phyloP scores from a whole-genome alignment of 2,329 filamentous ascomycete species.

The Aspergillus novoparasiticus region DNA sequence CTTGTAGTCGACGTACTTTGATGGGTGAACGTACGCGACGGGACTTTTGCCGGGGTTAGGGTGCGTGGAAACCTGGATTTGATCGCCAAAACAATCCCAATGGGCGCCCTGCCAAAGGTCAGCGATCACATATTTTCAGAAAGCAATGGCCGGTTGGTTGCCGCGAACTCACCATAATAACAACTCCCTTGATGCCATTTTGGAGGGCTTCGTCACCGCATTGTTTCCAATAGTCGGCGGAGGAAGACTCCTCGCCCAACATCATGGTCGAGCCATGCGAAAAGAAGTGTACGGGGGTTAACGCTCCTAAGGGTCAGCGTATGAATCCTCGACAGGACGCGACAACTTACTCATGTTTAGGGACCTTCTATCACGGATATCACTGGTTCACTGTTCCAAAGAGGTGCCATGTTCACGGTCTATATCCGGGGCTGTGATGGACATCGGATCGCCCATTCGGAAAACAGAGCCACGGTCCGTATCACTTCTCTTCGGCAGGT shows the following conservation, averaged over 20 bases:
- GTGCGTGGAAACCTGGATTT: constrained; percentile 64
- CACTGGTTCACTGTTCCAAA: neutral
- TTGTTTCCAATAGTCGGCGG: constrained; percentile 67
- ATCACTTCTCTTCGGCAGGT: neutral
- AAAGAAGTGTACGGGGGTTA: constrained; percentile 66
- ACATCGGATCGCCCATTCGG: neutral
- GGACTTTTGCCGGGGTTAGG: constrained; percentile 63
- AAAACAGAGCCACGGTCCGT: neutral
- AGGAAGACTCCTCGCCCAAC: constrained; percentile 65
- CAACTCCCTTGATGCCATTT: constrained; percentile 61
- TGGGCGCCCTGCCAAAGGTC: constrained; percentile 56
- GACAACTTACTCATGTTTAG: neutral
- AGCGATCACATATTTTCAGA: neutral
- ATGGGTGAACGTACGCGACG: constrained; percentile 67
- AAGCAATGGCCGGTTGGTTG: constrained; percentile 7
- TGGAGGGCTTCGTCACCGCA: constrained; percentile 65
- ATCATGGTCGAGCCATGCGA: constrained; percentile 74
- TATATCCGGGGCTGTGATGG: neutral
- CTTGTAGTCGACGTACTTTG: constrained; percentile 65
- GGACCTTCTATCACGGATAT: neutral
- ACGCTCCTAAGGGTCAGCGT: constrained; percentile 9
- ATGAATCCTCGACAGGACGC: neutral
- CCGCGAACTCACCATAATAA: constrained; percentile 60
- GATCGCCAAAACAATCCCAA: constrained; percentile 61
- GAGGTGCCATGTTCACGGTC: neutral